Evolutionary conservation across 2,329 filamentous ascomycete genomes (phyloP).

Genomic region (Shiraia bambusicola): DNA sequence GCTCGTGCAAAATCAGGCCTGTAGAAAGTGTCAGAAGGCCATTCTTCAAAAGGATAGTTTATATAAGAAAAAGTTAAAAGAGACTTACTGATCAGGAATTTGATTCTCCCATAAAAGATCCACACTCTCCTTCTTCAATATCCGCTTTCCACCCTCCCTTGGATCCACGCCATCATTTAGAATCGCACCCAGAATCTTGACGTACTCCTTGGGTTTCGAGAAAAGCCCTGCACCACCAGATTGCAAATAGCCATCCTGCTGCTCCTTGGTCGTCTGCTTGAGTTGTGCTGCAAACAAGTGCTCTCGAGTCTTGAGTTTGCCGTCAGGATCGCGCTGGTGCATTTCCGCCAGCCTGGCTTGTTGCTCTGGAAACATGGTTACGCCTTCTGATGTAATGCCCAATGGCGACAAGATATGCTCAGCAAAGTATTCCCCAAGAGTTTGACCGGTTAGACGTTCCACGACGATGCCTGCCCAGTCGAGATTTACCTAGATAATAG

Average conservation of each 20-base stretch:
- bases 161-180: slow-evolving; percentile 66
- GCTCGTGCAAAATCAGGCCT: slow-evolving; percentile 53
- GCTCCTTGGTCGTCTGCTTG: slow-evolving; percentile 46
- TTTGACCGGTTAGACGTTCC: slow-evolving; percentile 47
- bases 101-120: slow-evolving; percentile 67
- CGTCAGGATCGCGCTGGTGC: slow-evolving; percentile 54
- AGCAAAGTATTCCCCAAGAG: slow-evolving; percentile 50
- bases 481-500: slow-evolving; percentile 47
- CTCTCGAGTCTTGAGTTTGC: slow-evolving; percentile 44
- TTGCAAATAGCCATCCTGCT: slow-evolving; percentile 54
- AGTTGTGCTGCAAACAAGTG: slow-evolving; percentile 55
- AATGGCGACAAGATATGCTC: slow-evolving; percentile 51
- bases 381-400: slow-evolving; percentile 45
- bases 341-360: slow-evolving; percentile 58
- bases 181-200: slow-evolving; percentile 60
- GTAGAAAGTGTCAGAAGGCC: neutral
- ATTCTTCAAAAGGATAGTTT: neutral
- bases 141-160: slow-evolving; percentile 54
- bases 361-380: slow-evolving; percentile 60
- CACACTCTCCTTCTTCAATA: slow-evolving; percentile 61
- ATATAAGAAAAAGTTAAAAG: neutral
- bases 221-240: slow-evolving; percentile 65
- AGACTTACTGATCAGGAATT: slow-evolving; percentile 47
- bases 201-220: slow-evolving; percentile 61
- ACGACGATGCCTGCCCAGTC: slow-evolving; percentile 55